These are phyloP conservation scores for Annulohypoxylon stygium DNA, from an alignment of 495 filamentous ascomycete species.

Conservation along the genomic window DNA sequence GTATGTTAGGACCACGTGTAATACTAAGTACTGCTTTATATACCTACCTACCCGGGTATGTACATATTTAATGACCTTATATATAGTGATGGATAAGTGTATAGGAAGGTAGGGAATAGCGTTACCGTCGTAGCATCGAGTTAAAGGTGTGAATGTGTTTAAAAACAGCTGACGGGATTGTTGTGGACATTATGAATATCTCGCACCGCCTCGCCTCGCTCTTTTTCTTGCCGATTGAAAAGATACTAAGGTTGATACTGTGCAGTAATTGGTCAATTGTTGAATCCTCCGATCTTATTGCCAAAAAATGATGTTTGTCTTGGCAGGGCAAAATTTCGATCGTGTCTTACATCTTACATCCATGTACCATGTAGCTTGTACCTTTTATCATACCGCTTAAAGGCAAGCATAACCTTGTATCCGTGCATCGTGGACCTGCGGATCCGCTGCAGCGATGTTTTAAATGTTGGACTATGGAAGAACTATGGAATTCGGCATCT, in stretches of 20 bases:
- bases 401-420: conserved; percentile 1
- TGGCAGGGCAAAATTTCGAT: conserved; percentile 43
- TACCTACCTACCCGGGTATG: neutral
- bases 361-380: neutral
- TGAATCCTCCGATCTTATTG: conserved; percentile 2
- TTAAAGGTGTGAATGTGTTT: too few species aligned
- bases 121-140: too few species aligned
- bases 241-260: neutral
- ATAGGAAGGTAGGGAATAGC: neutral
- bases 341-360: conserved; percentile 38
- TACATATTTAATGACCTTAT: neutral
- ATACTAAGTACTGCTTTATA: neutral
- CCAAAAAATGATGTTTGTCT: conserved; percentile 13
- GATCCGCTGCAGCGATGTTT: conserved; percentile 8
- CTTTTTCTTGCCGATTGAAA: neutral
- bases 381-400: neutral
- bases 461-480: neutral
- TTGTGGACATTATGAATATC: neutral
- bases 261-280: neutral
- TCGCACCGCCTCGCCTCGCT: conserved; percentile 10
- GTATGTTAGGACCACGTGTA: neutral
- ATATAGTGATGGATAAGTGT: neutral
- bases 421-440: neutral
- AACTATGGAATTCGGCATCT: conserved; percentile 7
- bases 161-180: too few species aligned